Evolutionary conservation across 495 filamentous ascomycete species (phyloP), one percentile per base, ranked within the genome.

Genomic region (Podospora tetraspora): DNA sequence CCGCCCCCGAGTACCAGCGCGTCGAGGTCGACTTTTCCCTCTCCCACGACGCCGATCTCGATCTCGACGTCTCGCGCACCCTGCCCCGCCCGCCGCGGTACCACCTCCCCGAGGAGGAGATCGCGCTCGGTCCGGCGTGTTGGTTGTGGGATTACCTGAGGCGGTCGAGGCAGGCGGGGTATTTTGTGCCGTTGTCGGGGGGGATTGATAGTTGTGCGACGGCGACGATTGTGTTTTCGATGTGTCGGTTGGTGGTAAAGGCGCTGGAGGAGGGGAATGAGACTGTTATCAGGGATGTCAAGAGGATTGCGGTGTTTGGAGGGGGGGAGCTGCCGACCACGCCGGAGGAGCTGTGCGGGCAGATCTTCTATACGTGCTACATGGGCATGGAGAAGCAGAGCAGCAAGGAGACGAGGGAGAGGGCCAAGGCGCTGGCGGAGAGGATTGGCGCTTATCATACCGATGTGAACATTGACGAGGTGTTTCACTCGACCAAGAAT

Each of bases 141-240:
- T 97, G 87, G 81, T 79, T 97, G 0, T 97, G 92, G 92, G 91
- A 96, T 71, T 97, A 96, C 68, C 85, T 96, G 1, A 81, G 91
- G 3, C 75, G 92, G 62, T 89, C 82, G 21, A 81, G 82, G 19
- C 82, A 83, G 19, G 87, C 86, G 5, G 88, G 89, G 1, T 91
- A 85, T 66, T 71, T 84, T 0, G 75, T 84, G 0, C 87, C 87
- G n/a, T 81, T 89, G 2, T 74, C 69, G 70, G 93, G 93, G 12
- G 93, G 93, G 13, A 94, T 97, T 37, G 90, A 91, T 72, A 84
- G 78, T 37, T 88, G 85, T 64, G 81, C 86, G 3, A 88, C 85
- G 8, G 76, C 75, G 3, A 75, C 84, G 0, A 91, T 94, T 63
- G 91, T 93, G 13, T 88, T 86, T 78, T 90, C 87, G 1, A 95